These are phyloP conservation scores for Triangularia verruculosa DNA, from an alignment of 2,329 filamentous ascomycete genomes.

Conservation along the genomic window DNA sequence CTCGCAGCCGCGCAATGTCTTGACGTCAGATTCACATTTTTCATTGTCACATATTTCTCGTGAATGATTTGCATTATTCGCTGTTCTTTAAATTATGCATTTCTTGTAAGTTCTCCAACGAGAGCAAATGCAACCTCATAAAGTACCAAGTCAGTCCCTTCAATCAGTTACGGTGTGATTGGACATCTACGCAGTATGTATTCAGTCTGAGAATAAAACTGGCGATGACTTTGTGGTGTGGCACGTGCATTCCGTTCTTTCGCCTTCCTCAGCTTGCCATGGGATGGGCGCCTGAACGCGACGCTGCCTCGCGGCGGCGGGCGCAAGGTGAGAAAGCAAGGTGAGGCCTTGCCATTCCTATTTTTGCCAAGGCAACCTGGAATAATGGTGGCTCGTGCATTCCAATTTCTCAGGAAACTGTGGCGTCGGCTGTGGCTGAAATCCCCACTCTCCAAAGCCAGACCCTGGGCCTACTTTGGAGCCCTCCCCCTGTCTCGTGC, in stretches of 20 bases:
- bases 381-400: background rate
- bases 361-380: background rate
- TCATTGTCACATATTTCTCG: background rate
- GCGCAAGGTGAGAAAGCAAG: background rate
- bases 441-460: background rate
- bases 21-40: constrained; percentile 11
- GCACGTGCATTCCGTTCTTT: constrained; percentile 10
- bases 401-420: background rate
- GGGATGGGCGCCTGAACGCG: constrained; percentile 9
- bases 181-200: too few species aligned
- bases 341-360: background rate
- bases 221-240: background rate
- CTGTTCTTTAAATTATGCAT: background rate
- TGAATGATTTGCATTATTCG: background rate
- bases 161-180: background rate
- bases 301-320: background rate
- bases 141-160: background rate
- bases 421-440: constrained; percentile 5
- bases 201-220: background rate
- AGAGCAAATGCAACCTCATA: background rate
- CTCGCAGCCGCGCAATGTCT: constrained; percentile 1
- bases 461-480: background rate
- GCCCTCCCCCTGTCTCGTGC: background rate
- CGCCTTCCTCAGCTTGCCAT: constrained; percentile 9
- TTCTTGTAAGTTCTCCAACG: background rate